These are phyloP conservation scores for Lactarius hatsudake DNA, from an alignment of 768 basidiomycete species.

Conservation along the genomic window DNA sequence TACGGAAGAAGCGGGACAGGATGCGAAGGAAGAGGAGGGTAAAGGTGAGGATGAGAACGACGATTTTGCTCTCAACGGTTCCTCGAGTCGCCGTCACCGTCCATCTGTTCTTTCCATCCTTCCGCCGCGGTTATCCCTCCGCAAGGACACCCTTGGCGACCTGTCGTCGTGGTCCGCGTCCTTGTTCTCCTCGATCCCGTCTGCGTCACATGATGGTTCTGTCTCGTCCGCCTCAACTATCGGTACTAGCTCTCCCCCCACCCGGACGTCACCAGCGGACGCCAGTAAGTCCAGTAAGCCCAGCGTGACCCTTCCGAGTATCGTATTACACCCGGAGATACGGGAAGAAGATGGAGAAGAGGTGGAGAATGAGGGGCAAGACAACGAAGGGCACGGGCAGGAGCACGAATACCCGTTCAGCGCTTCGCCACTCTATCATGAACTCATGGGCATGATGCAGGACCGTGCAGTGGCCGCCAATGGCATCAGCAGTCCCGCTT, in stretches of 20 bases:
- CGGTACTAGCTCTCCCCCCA: background rate
- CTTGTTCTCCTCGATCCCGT: slow-evolving; percentile 26
- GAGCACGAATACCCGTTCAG: slow-evolving; percentile 12
- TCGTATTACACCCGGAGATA: slow-evolving; percentile 12
- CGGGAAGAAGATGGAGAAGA: slow-evolving; percentile 10
- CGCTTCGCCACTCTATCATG: slow-evolving; percentile 26
- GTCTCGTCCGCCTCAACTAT: slow-evolving; percentile 5
- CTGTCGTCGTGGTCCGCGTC: slow-evolving; percentile 28
- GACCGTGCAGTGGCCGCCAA: slow-evolving; percentile 4
- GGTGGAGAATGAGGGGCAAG: background rate
- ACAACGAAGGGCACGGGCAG: background rate
- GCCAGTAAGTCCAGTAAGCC: slow-evolving; percentile 4
- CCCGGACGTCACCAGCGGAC: background rate
- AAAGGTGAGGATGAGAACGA: background rate
- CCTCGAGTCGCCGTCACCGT: background rate
- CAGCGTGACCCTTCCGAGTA: slow-evolving; percentile 20
- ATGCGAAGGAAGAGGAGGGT: background rate
- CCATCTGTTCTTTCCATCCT: slow-evolving; percentile 23
- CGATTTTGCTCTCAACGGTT: background rate
- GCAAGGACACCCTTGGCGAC: slow-evolving; percentile 25
- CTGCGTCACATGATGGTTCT: slow-evolving; percentile 7
- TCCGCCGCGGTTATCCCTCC: slow-evolving; percentile 27
- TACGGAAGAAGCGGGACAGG: background rate
- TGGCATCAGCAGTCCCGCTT: background rate
- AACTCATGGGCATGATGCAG: slow-evolving; percentile 30